phyloP scores from a whole-genome alignment of 2,329 filamentous ascomycete species.

The Scytalidium lignicola region DNA sequence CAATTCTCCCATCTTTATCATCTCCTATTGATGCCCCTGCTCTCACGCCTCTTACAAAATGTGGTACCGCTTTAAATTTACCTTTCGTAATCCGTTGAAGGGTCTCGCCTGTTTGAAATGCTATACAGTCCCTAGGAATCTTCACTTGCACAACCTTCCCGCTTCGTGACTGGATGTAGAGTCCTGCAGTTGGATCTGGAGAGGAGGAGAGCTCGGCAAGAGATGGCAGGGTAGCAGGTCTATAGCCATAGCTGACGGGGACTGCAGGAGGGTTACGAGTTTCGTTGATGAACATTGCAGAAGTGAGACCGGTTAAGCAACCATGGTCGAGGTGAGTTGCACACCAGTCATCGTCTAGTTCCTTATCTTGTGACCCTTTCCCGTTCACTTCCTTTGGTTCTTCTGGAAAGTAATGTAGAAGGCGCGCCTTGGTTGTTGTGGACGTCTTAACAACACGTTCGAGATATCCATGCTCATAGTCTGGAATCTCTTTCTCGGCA shows the following conservation, averaged over 20 bases:
- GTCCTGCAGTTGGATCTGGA: constrained; percentile 76
- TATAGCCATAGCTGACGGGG: constrained; percentile 23
- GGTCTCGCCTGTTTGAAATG: constrained; percentile 93
- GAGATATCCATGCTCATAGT: constrained; percentile 72
- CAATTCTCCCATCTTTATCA: constrained; percentile 49
- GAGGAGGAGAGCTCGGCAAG: constrained; percentile 68
- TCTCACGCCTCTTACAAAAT: constrained; percentile 81
- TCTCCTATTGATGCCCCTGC: constrained; percentile 36
- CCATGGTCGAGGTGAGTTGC: constrained; percentile 87
- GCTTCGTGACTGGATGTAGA: constrained; percentile 89
- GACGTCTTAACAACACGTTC: constrained; percentile 83
- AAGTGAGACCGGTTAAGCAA: constrained; percentile 88
- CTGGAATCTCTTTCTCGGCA: constrained; percentile 71
- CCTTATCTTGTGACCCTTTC: constrained; percentile 29
- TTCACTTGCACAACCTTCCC: constrained; percentile 83
- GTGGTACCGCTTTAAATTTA: constrained; percentile 87
- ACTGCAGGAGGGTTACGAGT: constrained; percentile 31
- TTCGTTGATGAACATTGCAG: constrained; percentile 95
- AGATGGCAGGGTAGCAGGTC: constrained; percentile 35
- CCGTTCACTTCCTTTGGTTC: constrained; percentile 30
- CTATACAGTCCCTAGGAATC: constrained; percentile 86
- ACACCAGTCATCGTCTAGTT: constrained; percentile 84
- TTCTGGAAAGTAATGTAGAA: constrained; percentile 88
- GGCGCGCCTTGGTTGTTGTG: constrained; percentile 81
- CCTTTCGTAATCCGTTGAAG: constrained; percentile 88